Evolutionary conservation across 441 rosid genomes (phyloP).

Genomic region (Brassica hybrid): DNA sequence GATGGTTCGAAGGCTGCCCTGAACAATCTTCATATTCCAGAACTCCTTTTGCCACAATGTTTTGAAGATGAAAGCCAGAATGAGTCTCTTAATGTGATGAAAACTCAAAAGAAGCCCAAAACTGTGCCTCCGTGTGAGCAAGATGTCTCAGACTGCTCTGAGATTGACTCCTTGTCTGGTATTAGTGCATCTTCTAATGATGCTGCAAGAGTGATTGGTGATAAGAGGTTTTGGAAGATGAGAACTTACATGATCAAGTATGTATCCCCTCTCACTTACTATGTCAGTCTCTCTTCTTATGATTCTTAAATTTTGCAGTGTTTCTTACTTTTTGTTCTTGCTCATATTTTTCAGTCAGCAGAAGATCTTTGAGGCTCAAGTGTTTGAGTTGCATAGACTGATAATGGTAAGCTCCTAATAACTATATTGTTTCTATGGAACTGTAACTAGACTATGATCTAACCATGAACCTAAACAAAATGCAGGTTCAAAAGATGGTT

Average conservation of each 20-base stretch:
- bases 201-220: conserved; percentile 53
- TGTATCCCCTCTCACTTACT: conserved; percentile 30
- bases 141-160: conserved; percentile 37
- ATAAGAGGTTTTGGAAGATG: conserved; percentile 57
- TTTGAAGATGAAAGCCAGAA: no score
- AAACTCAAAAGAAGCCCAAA: conserved; percentile 43
- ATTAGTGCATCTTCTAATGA: conserved; percentile 51
- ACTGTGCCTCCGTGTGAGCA: conserved; percentile 29
- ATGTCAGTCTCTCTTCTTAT: not conserved
- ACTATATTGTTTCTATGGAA: no score
- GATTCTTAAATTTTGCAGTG: not conserved
- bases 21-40: no score
- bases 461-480: conserved; percentile 17
- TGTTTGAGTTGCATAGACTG: conserved; percentile 69
- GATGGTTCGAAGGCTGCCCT: conserved; percentile 24
- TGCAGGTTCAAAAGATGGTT: conserved; percentile 63
- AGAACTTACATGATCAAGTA: conserved; percentile 61
- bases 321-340: conserved; percentile 17
- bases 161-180: conserved; percentile 38
- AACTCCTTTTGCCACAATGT: no score
- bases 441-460: not conserved
- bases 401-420: conserved; percentile 51
- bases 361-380: conserved; percentile 58
- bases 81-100: no score
- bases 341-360: conserved; percentile 57